A percentile compares a stretch with the other conserved stretches of the same genome.
Evolutionary conservation across 352 stramenopile species (phyloP).

Genomic region (Phytophthora sansomeana): DNA sequence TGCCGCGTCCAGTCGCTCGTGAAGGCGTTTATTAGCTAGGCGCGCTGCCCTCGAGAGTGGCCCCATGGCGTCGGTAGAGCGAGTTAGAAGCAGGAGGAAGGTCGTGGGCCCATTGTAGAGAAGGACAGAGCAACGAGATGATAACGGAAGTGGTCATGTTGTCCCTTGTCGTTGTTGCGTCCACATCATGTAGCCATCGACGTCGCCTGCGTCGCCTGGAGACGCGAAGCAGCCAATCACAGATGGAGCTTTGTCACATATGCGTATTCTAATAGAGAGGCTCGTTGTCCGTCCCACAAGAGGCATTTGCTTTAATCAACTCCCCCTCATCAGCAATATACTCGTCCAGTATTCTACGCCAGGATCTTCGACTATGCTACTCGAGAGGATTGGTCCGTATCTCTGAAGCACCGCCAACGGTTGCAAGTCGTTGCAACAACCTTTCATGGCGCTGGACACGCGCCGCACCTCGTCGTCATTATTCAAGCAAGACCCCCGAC

Average conservation of each 20-base stretch:
- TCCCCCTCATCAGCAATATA: not conserved
- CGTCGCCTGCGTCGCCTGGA: conserved; percentile 1
- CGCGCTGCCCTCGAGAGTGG: conserved; percentile 5
- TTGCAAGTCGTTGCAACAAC: conserved; percentile 11
- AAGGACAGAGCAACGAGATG: conserved; percentile 13
- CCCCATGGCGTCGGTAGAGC: conserved; percentile 3
- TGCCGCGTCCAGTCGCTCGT: conserved; percentile 71
- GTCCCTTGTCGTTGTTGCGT: conserved; percentile 1
- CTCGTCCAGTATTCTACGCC: not conserved
- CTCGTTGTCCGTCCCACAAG: too few relatives aligned
- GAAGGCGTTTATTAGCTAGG: conserved; percentile 80
- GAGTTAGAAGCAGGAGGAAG: not conserved
- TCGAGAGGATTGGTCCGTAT: too few relatives aligned
- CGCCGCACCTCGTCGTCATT: not conserved
- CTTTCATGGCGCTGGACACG: conserved; percentile 7
- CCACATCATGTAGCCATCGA: conserved; percentile 1
- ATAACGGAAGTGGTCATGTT: not conserved
- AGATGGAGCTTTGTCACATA: conserved; percentile 17
- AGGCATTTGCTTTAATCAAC: not conserved
- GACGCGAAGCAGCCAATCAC: conserved; percentile 1
- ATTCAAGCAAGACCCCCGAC: conserved; percentile 22
- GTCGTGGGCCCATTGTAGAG: conserved; percentile 25
- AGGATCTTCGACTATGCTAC: too few relatives aligned
- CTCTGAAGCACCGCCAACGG: conserved; percentile 20
- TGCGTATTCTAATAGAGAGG: conserved; percentile 1